A percentile compares a stretch with the other conserved stretches of the same genome.
These are phyloP conservation scores for Selenicereus undatus DNA, from an alignment of 148 eudicot species.

Conservation along the genomic window DNA sequence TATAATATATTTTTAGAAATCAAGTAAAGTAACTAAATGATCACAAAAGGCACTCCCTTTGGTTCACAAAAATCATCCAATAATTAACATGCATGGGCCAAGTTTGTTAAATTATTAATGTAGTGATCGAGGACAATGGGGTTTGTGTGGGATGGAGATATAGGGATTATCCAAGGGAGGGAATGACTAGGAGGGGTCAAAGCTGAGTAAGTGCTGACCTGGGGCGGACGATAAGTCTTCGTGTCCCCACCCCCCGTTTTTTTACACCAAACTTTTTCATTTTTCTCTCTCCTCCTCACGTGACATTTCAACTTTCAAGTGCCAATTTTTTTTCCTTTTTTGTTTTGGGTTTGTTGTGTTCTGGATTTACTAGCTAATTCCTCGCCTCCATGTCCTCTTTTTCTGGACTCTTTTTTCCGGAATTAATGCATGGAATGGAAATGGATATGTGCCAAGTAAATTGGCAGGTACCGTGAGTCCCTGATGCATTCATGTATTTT, in stretches of 20 bases:
- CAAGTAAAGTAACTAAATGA: too few species aligned
- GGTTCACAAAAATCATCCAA: too few species aligned
- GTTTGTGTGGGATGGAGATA: neutral
- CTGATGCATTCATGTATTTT: neutral
- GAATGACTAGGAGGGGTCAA: conserved; percentile 31
- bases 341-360: neutral
- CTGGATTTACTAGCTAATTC: neutral
- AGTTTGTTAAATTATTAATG: neutral
- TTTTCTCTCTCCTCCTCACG: neutral
- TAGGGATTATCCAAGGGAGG: conserved; percentile 33
- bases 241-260: neutral
- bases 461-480: neutral
- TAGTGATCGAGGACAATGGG: neutral
- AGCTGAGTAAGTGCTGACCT: conserved; percentile 34
- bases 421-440: neutral
- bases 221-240: neutral
- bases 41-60: too few species aligned
- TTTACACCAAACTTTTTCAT: neutral
- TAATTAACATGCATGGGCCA: too few species aligned
- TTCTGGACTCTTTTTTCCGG: neutral
- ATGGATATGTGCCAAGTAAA: neutral
- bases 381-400: neutral
- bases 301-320: neutral
- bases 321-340: neutral
- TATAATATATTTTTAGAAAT: too few species aligned